Evolutionary conservation across 768 basidiomycete species (phyloP).

Genomic region (Trametes meyenii): DNA sequence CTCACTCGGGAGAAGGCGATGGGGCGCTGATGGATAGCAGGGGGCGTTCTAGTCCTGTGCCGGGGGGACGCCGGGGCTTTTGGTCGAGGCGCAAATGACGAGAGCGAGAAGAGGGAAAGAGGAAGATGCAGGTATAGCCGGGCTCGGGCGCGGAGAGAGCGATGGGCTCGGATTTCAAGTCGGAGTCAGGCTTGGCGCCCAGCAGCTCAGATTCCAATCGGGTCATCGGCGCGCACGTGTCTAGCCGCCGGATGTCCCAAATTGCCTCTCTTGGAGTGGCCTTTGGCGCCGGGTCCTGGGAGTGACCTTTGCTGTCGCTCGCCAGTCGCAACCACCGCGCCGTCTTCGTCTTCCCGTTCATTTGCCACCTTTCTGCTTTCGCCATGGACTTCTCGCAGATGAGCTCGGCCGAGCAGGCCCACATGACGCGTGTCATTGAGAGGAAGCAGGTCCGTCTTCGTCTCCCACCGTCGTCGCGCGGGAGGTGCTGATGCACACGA

Average conservation of each 20-base stretch:
- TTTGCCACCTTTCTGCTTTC: conserved; percentile 14
- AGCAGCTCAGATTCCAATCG: neutral
- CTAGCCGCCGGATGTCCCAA: neutral
- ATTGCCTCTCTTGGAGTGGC: neutral
- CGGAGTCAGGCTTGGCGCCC: conserved; percentile 10
- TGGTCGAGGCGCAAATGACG: neutral
- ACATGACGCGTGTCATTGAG: conserved; percentile 93
- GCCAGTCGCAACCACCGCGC: neutral
- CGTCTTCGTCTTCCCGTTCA: conserved; percentile 6
- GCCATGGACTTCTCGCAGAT: conserved; percentile 91
- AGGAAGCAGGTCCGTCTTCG: conserved; percentile 80
- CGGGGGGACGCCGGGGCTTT: neutral
- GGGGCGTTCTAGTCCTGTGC: neutral
- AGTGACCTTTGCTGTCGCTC: conserved; percentile 4
- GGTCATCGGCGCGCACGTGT: neutral
- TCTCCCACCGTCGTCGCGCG: neutral
- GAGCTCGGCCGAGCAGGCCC: conserved; percentile 91
- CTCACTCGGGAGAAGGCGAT: conserved; percentile 12
- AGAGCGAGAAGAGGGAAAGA: neutral
- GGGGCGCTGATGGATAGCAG: conserved; percentile 2
- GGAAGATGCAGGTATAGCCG: neutral
- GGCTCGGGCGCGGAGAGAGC: neutral
- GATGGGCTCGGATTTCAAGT: conserved; percentile 13
- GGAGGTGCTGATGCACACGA: neutral
- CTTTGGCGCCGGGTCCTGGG: neutral